Evolutionary conservation across 2,329 filamentous ascomycete genomes (phyloP).

Genomic region (Pyricularia grisea): DNA sequence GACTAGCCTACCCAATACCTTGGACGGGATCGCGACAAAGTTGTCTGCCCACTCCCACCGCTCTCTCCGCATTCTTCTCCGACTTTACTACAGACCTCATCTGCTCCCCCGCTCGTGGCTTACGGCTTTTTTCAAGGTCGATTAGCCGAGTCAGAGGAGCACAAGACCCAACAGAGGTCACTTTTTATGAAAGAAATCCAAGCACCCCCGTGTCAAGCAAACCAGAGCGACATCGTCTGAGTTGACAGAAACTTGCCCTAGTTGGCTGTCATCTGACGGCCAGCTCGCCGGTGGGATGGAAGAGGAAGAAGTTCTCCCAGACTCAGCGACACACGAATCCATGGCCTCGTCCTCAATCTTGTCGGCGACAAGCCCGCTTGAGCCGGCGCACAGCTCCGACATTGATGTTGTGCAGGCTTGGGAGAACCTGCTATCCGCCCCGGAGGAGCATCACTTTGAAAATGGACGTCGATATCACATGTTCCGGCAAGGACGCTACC

Average conservation of each 20-base stretch:
- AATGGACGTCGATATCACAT: slow-evolving; percentile 26
- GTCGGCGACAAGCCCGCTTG: neutral
- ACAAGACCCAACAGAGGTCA: neutral
- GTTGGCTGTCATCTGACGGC: neutral
- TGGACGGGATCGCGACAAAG: neutral
- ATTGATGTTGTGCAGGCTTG: slow-evolving; percentile 9
- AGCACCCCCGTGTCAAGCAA: neutral
- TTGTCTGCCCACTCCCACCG: neutral
- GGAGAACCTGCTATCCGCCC: slow-evolving; percentile 7
- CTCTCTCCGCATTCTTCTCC: neutral
- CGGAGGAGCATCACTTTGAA: slow-evolving; percentile 12
- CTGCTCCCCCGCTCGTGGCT: neutral
- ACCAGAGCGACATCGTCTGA: neutral
- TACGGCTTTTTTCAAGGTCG: neutral
- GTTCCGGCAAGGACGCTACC: slow-evolving; percentile 32
- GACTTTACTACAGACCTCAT: neutral
- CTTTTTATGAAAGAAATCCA: neutral
- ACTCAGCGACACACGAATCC: neutral
- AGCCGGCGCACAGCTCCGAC: slow-evolving; percentile 4
- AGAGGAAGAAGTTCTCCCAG: neutral
- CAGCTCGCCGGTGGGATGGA: neutral
- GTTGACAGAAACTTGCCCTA: neutral
- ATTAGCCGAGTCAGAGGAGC: neutral
- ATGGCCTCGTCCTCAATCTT: neutral
- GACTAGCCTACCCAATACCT: neutral